Evolutionary conservation across 495 filamentous ascomycete species (phyloP), one percentile per base, ranked within the genome.

Genomic region (Penicillium salamii): DNA sequence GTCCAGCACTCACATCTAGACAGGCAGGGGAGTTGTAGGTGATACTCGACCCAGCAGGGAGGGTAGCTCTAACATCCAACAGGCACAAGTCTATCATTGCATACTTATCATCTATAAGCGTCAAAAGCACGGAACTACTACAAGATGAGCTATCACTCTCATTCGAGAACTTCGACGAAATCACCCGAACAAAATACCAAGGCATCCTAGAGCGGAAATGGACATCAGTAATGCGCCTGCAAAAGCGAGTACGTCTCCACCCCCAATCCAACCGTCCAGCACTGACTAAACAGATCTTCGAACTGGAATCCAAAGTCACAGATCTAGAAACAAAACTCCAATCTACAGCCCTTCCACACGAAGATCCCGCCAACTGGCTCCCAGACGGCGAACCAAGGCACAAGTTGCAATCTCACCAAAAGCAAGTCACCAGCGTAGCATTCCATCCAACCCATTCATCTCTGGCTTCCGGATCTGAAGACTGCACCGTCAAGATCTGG

Each of bases 401-500:
- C 63, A 87, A 81, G 3, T 78, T 97, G 1, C 81, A 90, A 59
- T 90, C 87, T 3, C 91, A 97, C 62, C 82, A 89, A 49, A 71
- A 78, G 7, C 81, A 86, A 14, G 79, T 97, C 35, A 95, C 83
- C 26, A 90, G 85, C 55, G 81, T 97, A 41, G 91, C 91, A 2
- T 97, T 97, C 66, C 91, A 97, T 62, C 91, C 91, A 0, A 74
- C 90, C 40, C 95, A 93, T 63, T 88, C 89, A 19, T 88, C 86
- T 1, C 71, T 97, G 5, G 91, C 91, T 6, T 91, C 90, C 0
- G 90, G 88, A n/a, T 93, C 91, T 21, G 91, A 96, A 67, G 91
- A 97, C 66, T 83, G 81, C 26, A 96, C 88, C 19, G 79, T 97
- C 61, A 97, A 97, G 63, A 89, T 97, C 38, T 97, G 91, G 91